Base-by-base conservation (phyloP, 805 yeast species). In the Vanderwaltozyma tropicalis region DNA sequence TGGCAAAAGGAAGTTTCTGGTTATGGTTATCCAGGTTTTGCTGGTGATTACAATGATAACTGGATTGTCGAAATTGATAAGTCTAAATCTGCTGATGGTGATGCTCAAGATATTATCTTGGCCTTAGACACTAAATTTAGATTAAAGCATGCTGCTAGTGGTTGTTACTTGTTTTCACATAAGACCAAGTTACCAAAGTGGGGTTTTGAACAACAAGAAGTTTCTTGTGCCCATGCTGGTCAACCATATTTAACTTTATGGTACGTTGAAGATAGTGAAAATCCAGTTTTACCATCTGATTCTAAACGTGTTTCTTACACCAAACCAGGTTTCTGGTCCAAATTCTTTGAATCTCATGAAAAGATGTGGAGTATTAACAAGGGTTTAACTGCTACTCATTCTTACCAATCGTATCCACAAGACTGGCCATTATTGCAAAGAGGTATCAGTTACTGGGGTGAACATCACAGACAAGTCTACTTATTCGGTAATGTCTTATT, bases 151-250 rank as follows among this genome's bases (percentile, higher is more conserved):
- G 88, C 87, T 32, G 78, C 80, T 84, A 69, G 82, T 29, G 88
- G 88, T 41, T 72, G 85, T 62, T 77, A 76, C 53, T 63, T 83
- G 50, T 83, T 81, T 58, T 78, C 92, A 17, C 80, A 76, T 48
- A 78, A 72, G 40, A 73, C 71, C 10, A 80, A 78, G 55, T 68
- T 83, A 52, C 92, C 92, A 45, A 74, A 72, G 36, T 80, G 88
- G 85, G 94, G 82, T 1, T 80, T 76, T 48, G 80, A 77, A 44
- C 94, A 83, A 61, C 88, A 80, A 59, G 94, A 83, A 64, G 92
- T 83, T 37, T 75, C 89, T 4, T 72, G 88, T 64, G 87, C 94
- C 28, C 60, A 71, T 20, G 81, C 77, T 48, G 92, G 89, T 59
- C 66, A 69, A 38, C 64, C 74, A 42, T 66, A 71, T 16, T 69